Evolutionary conservation across 164 flowering plant genomes (phyloP).

Genomic region (Piper longum): DNA sequence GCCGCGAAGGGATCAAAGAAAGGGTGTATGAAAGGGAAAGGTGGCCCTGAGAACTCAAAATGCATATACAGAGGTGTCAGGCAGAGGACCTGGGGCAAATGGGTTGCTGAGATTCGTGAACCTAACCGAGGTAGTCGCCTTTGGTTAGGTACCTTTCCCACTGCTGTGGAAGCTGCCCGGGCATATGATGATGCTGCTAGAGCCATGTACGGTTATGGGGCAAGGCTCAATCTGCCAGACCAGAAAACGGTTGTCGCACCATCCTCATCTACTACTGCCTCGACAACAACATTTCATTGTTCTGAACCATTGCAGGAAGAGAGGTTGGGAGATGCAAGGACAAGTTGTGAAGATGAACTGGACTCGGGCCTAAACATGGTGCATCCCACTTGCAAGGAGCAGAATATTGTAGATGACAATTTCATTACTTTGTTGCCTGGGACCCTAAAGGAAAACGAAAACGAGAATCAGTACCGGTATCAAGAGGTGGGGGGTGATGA

Average conservation of each 20-base stretch:
- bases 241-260: neutral
- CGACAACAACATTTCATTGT: neutral
- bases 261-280: neutral
- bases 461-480: neutral
- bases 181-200: slow-evolving; percentile 57
- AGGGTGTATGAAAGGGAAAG: slow-evolving; percentile 25
- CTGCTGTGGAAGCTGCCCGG: slow-evolving; percentile 37
- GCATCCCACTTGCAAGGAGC: neutral
- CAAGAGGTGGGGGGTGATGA: slow-evolving; percentile 19
- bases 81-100: slow-evolving; percentile 27
- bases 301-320: neutral
- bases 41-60: slow-evolving; percentile 21
- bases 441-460: neutral
- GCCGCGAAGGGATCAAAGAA: slow-evolving; percentile 20
- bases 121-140: slow-evolving; percentile 17
- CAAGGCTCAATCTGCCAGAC: slow-evolving; percentile 32
- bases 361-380: neutral
- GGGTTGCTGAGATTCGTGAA: slow-evolving; percentile 27
- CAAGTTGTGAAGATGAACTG: neutral
- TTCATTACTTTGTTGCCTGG: neutral
- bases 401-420: no score
- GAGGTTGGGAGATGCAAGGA: neutral
- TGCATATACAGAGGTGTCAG: slow-evolving; percentile 24
- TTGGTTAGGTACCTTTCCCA: slow-evolving; percentile 36
- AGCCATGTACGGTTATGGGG: slow-evolving; percentile 36